Evolutionary conservation across 495 filamentous ascomycete genomes (phyloP).

Genomic region (Penicillium antarcticum): DNA sequence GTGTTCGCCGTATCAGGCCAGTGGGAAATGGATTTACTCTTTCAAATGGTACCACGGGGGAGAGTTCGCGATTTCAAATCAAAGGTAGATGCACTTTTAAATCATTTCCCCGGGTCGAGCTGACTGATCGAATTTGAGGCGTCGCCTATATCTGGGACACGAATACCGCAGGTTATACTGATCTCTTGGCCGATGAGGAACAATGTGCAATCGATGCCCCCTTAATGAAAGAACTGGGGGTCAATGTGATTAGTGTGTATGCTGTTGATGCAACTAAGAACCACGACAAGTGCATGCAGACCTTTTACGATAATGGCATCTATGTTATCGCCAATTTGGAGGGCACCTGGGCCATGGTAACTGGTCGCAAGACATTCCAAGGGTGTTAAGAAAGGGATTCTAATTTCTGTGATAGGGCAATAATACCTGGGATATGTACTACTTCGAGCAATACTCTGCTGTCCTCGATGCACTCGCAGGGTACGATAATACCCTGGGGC

Average conservation of each 20-base stretch:
- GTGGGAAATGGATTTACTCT: no score
- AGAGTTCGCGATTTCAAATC: no score
- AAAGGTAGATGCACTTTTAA: no score
- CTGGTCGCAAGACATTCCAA: no score
- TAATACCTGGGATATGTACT: constrained; percentile 58
- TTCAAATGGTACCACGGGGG: no score
- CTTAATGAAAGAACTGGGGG: constrained; percentile 66
- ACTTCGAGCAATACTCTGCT: constrained; percentile 53
- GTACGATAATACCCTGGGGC: constrained; percentile 67
- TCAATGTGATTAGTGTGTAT: constrained; percentile 43
- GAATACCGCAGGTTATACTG: neutral
- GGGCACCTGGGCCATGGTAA: neutral
- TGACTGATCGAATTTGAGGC: no score
- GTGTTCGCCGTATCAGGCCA: no score
- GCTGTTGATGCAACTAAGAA: neutral
- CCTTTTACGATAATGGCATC: neutral
- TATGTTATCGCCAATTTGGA: constrained; percentile 4
- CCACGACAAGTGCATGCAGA: constrained; percentile 7
- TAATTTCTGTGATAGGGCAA: constrained; percentile 1
- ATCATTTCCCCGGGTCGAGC: no score
- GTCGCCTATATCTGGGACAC: no score
- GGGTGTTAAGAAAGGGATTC: no score
- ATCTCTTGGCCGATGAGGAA: constrained; percentile 52
- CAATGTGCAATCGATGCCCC: constrained; percentile 67
- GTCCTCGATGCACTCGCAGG: constrained; percentile 67